Evolutionary conservation across 2,329 filamentous ascomycete genomes (phyloP).

Genomic region (Arthrobotrys musiformis): DNA sequence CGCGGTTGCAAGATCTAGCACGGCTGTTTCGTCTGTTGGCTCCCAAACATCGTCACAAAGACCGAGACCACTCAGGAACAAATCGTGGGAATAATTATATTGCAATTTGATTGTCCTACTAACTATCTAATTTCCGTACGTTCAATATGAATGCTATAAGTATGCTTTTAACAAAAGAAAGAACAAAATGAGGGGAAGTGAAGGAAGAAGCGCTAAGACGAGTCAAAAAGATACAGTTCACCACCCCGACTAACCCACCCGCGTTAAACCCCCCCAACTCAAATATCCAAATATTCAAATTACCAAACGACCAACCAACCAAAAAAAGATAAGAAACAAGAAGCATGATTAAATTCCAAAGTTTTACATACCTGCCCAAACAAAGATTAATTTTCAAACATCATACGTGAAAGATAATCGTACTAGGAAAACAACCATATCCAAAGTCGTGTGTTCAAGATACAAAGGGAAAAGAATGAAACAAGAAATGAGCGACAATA

Average conservation of each 20-base stretch:
- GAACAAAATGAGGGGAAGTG: not conserved
- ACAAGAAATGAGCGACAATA: not conserved
- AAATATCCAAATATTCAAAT: not conserved
- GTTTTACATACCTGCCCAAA: not conserved
- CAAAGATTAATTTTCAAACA: not conserved
- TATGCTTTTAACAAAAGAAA: constrained; percentile 16
- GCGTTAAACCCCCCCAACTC: constrained; percentile 2
- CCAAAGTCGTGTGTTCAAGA: not conserved
- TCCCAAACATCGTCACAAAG: too few relatives aligned
- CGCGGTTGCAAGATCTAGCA: not conserved
- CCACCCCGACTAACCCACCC: not conserved
- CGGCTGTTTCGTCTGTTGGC: not conserved
- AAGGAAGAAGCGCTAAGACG: constrained; percentile 22
- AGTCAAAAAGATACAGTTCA: constrained; percentile 14
- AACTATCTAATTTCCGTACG: constrained; percentile 14
- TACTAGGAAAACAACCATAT: not conserved
- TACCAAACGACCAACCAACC: not conserved
- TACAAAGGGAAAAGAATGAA: not conserved
- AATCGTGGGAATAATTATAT: constrained; percentile 9
- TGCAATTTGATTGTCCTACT: not conserved
- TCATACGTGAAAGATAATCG: not conserved
- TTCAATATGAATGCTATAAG: not conserved
- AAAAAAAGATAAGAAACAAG: not conserved
- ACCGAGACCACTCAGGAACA: not conserved
- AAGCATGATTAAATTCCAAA: not conserved